Evolutionary conservation across 768 basidiomycete species (phyloP).

Genomic region (Rhizopogon vulgaris): DNA sequence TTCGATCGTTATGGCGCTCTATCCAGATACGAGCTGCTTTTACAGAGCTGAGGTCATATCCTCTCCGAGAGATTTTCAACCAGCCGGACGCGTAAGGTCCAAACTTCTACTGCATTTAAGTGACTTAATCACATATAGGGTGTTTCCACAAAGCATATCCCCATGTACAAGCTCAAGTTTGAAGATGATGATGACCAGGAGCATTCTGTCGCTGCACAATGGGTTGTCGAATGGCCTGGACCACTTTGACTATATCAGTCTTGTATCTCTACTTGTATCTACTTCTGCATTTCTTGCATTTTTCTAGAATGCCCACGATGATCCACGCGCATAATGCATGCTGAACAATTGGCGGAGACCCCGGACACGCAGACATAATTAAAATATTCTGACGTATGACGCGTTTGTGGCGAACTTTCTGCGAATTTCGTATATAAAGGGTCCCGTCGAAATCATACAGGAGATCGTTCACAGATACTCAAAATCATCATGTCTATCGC

Average conservation of each 20-base stretch:
- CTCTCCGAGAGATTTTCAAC: constrained; percentile 45
- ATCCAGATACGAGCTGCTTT: constrained; percentile 88
- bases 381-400: not conserved
- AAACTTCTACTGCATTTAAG: constrained; percentile 1
- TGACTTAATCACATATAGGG: constrained; percentile 11
- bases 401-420: not conserved
- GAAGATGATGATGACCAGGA: constrained; percentile 87
- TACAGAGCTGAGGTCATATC: constrained; percentile 80
- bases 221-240: constrained; percentile 79
- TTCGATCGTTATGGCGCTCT: constrained; percentile 79
- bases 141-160: constrained; percentile 40
- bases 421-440: not conserved
- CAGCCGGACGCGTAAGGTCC: constrained; percentile 31
- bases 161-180: constrained; percentile 75
- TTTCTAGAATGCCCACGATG: constrained; percentile 13
- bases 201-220: constrained; percentile 67
- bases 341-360: not conserved
- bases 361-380: not conserved
- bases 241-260: constrained; percentile 4
- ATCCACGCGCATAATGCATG: too few species aligned
- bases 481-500: constrained; percentile 51
- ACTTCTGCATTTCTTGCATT: not conserved
- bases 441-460: not conserved
- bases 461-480: not conserved
- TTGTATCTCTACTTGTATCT: constrained; percentile 5